Conservation (phyloP, 768 basidiomycete genomes). For the Cyclocybe aegerita region DNA sequence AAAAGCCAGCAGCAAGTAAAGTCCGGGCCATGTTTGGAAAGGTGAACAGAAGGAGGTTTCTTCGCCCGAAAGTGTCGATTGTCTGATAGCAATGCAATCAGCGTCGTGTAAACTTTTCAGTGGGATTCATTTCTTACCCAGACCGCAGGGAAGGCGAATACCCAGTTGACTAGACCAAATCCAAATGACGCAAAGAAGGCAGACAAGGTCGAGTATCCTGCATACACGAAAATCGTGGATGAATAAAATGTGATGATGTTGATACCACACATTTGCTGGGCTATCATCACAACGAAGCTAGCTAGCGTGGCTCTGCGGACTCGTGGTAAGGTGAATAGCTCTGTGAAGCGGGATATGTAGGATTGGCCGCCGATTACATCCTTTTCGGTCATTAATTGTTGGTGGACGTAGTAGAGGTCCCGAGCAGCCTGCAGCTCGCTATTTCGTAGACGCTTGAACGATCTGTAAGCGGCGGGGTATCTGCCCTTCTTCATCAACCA, state of each 20-base stretch:
- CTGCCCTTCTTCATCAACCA: constrained; percentile 80
- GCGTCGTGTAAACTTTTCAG: constrained; percentile 36
- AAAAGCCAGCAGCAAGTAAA: constrained; percentile 71
- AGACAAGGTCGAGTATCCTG: constrained; percentile 48
- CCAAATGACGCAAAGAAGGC: constrained; percentile 64
- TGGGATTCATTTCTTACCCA: constrained; percentile 36
- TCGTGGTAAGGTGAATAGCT: constrained; percentile 75
- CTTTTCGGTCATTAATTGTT: constrained; percentile 62
- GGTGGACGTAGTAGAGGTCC: constrained; percentile 70
- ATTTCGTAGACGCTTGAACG: constrained; percentile 63
- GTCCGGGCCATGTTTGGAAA: constrained; percentile 84
- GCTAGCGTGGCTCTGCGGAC: constrained; percentile 43
- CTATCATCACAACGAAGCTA: constrained; percentile 56
- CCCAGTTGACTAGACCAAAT: constrained; percentile 59
- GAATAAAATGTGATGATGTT: constrained; percentile 78
- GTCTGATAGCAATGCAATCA: constrained; percentile 40
- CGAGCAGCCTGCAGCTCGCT: constrained; percentile 72
- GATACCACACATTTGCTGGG: constrained; percentile 79
- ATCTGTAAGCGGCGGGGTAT: constrained; percentile 60
- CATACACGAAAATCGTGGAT: constrained; percentile 62
- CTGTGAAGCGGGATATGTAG: constrained; percentile 46
- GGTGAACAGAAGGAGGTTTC: constrained; percentile 70
- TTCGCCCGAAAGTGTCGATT: constrained; percentile 75
- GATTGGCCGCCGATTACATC: constrained; percentile 49
- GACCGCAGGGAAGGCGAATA: constrained; percentile 62